These are phyloP conservation scores for Castanospermum australe DNA, from an alignment of 306 rosid genomes.

Conservation along the genomic window DNA sequence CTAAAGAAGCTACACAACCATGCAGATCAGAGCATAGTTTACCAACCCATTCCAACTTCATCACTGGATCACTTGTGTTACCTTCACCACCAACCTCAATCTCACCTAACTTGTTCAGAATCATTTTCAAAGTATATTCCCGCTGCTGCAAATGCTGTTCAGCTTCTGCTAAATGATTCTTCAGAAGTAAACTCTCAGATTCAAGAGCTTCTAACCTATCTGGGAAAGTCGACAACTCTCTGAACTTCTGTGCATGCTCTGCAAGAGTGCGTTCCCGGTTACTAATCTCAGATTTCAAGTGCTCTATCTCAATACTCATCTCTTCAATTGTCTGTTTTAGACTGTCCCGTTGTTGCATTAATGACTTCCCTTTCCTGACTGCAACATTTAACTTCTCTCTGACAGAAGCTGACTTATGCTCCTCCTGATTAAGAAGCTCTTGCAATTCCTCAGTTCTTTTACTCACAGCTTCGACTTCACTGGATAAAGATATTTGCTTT, in stretches of 20 bases:
- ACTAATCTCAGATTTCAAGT: conserved; percentile 62
- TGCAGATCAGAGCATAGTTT: conserved; percentile 57
- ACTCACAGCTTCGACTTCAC: conserved; percentile 59
- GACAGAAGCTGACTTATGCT: conserved; percentile 83
- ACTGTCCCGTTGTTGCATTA: conserved; percentile 87
- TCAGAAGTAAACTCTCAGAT: conserved; percentile 61
- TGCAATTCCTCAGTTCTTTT: conserved; percentile 72
- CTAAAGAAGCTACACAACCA: conserved; percentile 51
- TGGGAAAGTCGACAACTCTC: conserved; percentile 53
- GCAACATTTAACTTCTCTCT: conserved; percentile 89
- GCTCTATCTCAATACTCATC: conserved; percentile 58
- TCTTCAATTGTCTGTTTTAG: conserved; percentile 75
- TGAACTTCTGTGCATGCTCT: conserved; percentile 63
- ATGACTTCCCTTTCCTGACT: conserved; percentile 90
- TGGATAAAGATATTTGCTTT: conserved; percentile 54
- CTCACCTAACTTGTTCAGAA: conserved; percentile 52
- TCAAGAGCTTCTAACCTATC: conserved; percentile 69
- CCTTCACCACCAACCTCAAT: conserved; percentile 61
- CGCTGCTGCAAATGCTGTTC: conserved; percentile 64
- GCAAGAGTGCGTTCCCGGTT: conserved; percentile 49
- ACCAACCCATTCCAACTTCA: conserved; percentile 63
- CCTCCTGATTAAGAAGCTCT: conserved; percentile 77
- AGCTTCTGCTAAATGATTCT: conserved; percentile 60
- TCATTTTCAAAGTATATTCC: conserved; percentile 51
- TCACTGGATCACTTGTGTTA: conserved; percentile 55